Percentiles rank a stretch among this genome's conserved stretches.
Evolutionary conservation across 441 rosid species (phyloP).

Genomic region (Populus hybrid): DNA sequence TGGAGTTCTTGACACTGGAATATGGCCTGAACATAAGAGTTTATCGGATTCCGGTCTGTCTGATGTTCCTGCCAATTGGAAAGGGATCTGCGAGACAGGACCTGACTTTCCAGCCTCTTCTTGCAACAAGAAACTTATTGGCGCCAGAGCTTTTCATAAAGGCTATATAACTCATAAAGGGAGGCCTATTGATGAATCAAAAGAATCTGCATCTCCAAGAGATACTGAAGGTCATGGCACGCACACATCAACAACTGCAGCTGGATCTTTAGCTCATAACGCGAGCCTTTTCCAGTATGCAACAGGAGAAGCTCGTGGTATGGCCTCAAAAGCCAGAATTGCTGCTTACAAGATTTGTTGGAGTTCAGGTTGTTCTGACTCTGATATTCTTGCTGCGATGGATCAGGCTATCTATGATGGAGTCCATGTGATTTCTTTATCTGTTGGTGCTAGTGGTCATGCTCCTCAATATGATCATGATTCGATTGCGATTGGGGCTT

Average conservation of each 20-base stretch:
- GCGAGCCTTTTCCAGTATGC: slow-evolving; percentile 63
- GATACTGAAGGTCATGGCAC: slow-evolving; percentile 88
- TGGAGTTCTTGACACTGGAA: slow-evolving; percentile 80
- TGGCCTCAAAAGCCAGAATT: slow-evolving; percentile 71
- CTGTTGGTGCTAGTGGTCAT: slow-evolving; percentile 64
- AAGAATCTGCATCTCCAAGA: slow-evolving; percentile 55
- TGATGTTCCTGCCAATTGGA: slow-evolving; percentile 56
- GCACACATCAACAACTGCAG: slow-evolving; percentile 77
- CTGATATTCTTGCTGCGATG: slow-evolving; percentile 85
- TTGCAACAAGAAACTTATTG: slow-evolving; percentile 74
- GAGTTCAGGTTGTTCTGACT: slow-evolving; percentile 63
- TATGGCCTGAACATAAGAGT: slow-evolving; percentile 78
- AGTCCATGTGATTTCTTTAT: slow-evolving; percentile 70
- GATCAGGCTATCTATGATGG: slow-evolving; percentile 78
- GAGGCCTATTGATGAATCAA: slow-evolving; percentile 31
- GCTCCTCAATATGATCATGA: slow-evolving; percentile 64
- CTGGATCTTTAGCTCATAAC: slow-evolving; percentile 56
- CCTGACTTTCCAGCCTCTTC: slow-evolving; percentile 55
- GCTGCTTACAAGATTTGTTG: slow-evolving; percentile 88
- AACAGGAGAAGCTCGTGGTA: slow-evolving; percentile 67
- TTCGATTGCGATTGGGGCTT: slow-evolving; percentile 77
- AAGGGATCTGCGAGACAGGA: slow-evolving; percentile 57
- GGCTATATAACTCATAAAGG: slow-evolving; percentile 41
- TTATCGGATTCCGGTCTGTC: slow-evolving; percentile 47
- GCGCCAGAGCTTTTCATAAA: slow-evolving; percentile 58